Evolutionary conservation across 176 grass and related monocot genomes (phyloP).

Genomic region (Oryza rufipogon): DNA sequence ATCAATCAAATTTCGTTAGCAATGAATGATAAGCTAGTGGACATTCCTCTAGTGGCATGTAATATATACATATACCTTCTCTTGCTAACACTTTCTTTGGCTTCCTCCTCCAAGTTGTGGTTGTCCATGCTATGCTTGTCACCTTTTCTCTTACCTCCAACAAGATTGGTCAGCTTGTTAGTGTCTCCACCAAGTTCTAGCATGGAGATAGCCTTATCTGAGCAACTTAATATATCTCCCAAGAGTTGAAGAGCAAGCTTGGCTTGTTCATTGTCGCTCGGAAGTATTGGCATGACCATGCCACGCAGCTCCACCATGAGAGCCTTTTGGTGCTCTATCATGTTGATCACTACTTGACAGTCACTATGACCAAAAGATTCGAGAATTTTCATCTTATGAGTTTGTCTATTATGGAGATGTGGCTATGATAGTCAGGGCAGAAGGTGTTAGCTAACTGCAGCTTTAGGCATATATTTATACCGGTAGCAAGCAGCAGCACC

Average conservation of each 20-base stretch:
- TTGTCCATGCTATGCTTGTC: background rate
- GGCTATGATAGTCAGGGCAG: background rate
- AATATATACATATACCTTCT: slow-evolving; percentile 19
- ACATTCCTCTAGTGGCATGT: background rate
- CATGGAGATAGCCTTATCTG: slow-evolving; percentile 19
- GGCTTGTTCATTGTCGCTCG: background rate
- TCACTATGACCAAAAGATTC: slow-evolving; percentile 1
- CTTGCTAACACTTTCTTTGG: background rate
- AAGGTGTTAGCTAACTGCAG: background rate
- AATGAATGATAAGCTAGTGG: background rate
- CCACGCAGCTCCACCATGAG: slow-evolving; percentile 3
- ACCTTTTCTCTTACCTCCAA: background rate
- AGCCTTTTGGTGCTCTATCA: slow-evolving; percentile 14
- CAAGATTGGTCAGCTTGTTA: background rate
- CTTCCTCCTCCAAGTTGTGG: background rate
- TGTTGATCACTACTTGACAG: background rate
- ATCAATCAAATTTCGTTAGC: background rate
- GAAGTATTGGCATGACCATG: background rate
- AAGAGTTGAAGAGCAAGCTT: background rate
- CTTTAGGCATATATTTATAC: slow-evolving; percentile 29
- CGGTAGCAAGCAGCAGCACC: background rate
- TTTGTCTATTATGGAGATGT: background rate
- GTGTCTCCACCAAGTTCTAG: background rate
- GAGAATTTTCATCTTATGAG: slow-evolving; percentile 15
- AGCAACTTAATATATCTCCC: slow-evolving; percentile 6